Base-by-base conservation (phyloP, 2,329 filamentous ascomycete species). In the Alternaria ethzedia region DNA sequence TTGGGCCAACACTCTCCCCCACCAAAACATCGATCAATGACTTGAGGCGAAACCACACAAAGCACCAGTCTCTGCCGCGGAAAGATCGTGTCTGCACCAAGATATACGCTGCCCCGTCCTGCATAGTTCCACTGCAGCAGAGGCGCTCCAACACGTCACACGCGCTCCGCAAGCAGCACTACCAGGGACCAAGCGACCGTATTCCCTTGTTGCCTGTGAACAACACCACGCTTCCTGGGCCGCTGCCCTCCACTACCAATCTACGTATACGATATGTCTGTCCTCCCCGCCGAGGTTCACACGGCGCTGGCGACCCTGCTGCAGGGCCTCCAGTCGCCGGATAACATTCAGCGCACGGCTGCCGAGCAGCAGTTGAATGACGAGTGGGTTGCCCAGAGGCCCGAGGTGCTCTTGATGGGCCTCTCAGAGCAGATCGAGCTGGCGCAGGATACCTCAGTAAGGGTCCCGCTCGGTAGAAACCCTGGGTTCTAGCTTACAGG, bases 381-480 rank as follows among this genome's bases (percentile, higher is more conserved):
- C 82, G 94, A 94, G 85, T 99, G 96, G 96, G 91, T 94, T 36
- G 84, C 85, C 66, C 86, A 88, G 61, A 88, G 91, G 65, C 94
- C 96, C 36, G 94, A 97, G 75, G 87, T 97, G 72, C 86, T 98
- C 71, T 84, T 99, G 78, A 96, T 98, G 91, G 96, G 94, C 69
- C 84, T 99, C 73, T 94, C 91, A 44, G 96, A 98, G 83, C 95
- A 98, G 82, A 90, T 97, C 72, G 89, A 92, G 75, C 89, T 87
- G 69, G 89, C 91, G n/a, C 87, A 88, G 71, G 90, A 95, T 76
- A 84, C 88, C 71, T 85, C 88, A 63, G 93, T 96, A 86, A 81
- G 87, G 50, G 21, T 63, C 23, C 15, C 23, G 30, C 43, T 12
- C 10, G 9, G 23, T 32, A 12, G 47, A 32, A 32, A 26, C 15